Conservation (phyloP, 306 rosid species). For the Rubus parviflorus region DNA sequence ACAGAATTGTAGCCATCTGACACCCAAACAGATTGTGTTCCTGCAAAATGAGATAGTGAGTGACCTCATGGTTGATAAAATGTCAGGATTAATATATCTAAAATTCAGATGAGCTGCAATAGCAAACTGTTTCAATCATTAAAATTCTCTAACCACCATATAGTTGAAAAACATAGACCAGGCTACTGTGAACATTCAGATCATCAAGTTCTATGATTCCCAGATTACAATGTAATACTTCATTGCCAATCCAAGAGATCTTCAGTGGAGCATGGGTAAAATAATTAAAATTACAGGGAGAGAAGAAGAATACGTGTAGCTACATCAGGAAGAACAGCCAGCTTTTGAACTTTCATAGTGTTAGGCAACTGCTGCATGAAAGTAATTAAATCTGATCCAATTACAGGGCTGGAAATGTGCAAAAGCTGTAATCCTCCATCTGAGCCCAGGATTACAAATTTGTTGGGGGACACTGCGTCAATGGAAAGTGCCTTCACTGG, state of each 20-base stretch:
- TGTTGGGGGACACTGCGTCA: constrained; percentile 68
- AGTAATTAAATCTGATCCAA: constrained; percentile 53
- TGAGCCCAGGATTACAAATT: constrained; percentile 69
- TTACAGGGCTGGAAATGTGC: constrained; percentile 48
- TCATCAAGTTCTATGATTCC: not conserved
- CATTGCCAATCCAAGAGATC: not conserved
- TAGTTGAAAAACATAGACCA: not conserved
- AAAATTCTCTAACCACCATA: not conserved
- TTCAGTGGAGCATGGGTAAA: constrained; percentile 21
- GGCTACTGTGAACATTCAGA: not conserved
- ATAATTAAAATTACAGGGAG: not conserved
- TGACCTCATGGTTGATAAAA: constrained; percentile 7
- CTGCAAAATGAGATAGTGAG: constrained; percentile 42
- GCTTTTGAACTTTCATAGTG: constrained; percentile 57
- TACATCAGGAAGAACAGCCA: constrained; percentile 66
- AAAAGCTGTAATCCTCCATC: constrained; percentile 70
- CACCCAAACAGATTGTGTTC: constrained; percentile 74
- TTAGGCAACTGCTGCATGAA: constrained; percentile 56
- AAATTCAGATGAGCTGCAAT: constrained; percentile 1
- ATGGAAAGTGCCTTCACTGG: constrained; percentile 64
- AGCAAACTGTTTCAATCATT: not conserved
- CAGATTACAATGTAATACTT: not conserved
- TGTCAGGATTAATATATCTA: constrained; percentile 21
- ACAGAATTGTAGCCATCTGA: constrained; percentile 76
- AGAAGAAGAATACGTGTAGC: constrained; percentile 51